Evolutionary conservation across 2,329 filamentous ascomycete genomes (phyloP).

Genomic region (Clathrospora elynae): DNA sequence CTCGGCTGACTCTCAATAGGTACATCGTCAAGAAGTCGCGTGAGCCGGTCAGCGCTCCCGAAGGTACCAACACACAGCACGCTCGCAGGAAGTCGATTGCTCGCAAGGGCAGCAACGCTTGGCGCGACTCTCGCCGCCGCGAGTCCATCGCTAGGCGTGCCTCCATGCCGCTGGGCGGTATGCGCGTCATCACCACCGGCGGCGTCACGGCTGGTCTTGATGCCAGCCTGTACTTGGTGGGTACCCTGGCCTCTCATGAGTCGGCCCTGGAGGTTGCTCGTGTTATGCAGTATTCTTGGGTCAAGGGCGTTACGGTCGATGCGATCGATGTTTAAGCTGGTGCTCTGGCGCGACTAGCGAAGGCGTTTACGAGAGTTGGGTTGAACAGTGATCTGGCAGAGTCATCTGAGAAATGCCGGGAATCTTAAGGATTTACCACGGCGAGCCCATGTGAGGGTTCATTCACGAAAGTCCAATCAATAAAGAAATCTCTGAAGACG

Average conservation of each 20-base stretch:
- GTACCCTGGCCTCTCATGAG: constrained; percentile 78
- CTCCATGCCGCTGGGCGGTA: constrained; percentile 70
- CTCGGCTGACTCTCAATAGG: constrained; percentile 68
- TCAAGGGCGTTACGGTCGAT: constrained; percentile 82
- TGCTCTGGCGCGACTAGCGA: constrained; percentile 27
- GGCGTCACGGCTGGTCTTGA: constrained; percentile 81
- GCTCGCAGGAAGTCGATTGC: constrained; percentile 54
- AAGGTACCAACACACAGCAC: constrained; percentile 51
- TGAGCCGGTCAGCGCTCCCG: constrained; percentile 57
- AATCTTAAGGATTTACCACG: constrained; percentile 35
- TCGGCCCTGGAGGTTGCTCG: constrained; percentile 76
- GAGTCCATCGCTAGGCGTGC: constrained; percentile 81
- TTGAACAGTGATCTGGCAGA: constrained; percentile 27
- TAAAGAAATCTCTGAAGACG: constrained; percentile 1
- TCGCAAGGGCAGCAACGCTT: constrained; percentile 82
- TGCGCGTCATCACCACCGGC: constrained; percentile 78
- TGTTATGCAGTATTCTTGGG: constrained; percentile 81
- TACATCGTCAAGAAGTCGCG: constrained; percentile 72
- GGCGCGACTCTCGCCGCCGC: constrained; percentile 75
- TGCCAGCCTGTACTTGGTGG: constrained; percentile 82
- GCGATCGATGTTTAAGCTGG: constrained; percentile 74
- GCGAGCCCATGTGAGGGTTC: constrained; percentile 36
- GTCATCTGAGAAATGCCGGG: constrained; percentile 34
- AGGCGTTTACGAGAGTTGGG: constrained; percentile 30
- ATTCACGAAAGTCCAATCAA: constrained; percentile 27